Base-by-base conservation (phyloP, 1,139 yeast species). In the Sugiyamaella xylanicola region DNA sequence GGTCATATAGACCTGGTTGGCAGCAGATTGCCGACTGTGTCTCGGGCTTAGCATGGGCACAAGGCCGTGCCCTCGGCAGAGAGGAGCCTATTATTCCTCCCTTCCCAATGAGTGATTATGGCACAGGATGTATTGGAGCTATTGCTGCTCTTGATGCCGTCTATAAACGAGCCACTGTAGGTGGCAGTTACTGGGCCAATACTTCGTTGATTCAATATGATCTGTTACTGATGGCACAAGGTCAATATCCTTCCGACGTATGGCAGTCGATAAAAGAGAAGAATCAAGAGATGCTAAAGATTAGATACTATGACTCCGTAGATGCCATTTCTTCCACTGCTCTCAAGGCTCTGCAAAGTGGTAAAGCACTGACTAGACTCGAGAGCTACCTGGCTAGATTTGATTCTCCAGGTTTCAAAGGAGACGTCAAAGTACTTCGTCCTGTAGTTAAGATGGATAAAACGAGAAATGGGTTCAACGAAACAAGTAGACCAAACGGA, bases 1-100 rank as follows among this genome's bases (percentile, higher is more conserved):
- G 72, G 70, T 46, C 67, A 4, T 64, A 61, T 39, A 57, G 75
- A 27, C 64, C 74, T n/a, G 75, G 75, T 13, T 72, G 75, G 75
- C 75, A 72, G 59, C 75, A 72, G 57, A 72, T 72, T 54, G 71
- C 74, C 17, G 75, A 72, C 58, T 69, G 73, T 62, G 72, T 63
- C 22, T 62, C 71, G 40, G 75, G 75, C 2, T 69, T 71, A 39
- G 73, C 74, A 1, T 71, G 70, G 70, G 54, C 61, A n/a, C 75
- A 72, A 51, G 75, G 75, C 11, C 53, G 56, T 39, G 63, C 68
- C 11, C 54, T 72, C 46, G 72, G 72, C n/a, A 59, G 67, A 11
- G 61, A 68, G 41, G 74, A 70, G 56, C 75, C 75, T 22, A 63
- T 71, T 63, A 63, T 72, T 42, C 75, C 75, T 11, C 73, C 74